These are phyloP conservation scores for Euclidium syriacum DNA, from an alignment of 345 rosid genomes.

Conservation along the genomic window DNA sequence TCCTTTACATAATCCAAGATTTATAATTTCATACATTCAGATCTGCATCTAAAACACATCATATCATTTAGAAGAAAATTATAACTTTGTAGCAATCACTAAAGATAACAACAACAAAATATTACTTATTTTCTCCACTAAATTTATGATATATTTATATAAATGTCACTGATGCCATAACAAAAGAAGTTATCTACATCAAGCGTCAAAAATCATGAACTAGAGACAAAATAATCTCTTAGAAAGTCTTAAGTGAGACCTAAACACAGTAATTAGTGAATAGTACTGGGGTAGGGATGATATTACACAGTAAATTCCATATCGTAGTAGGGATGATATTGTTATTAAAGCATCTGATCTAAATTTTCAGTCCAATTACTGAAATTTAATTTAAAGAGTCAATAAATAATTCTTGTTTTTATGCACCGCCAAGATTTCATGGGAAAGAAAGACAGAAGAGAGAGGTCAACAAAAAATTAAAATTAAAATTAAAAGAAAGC, in stretches of 20 bases:
- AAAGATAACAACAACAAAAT: background rate
- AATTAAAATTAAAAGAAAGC: background rate
- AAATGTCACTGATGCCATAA: background rate
- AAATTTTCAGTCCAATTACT: background rate
- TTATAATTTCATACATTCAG: background rate
- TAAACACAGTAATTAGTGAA: background rate
- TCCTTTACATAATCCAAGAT: background rate
- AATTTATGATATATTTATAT: background rate
- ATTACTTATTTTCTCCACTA: background rate
- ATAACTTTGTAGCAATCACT: background rate
- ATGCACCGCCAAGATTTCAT: slow-evolving; percentile 22
- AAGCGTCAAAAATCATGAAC: background rate
- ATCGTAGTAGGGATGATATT: background rate
- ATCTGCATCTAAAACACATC: background rate
- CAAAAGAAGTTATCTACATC: background rate
- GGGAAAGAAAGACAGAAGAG: background rate
- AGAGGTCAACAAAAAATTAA: background rate
- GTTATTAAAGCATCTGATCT: background rate
- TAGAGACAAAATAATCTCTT: slow-evolving; percentile 6
- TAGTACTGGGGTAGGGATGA: no score
- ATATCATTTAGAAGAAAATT: background rate
- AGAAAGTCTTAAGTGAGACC: background rate
- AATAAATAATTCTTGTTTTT: background rate
- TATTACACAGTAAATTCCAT: no score
- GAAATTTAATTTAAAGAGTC: background rate